Evolutionary conservation across 768 basidiomycete species (phyloP).

Genomic region (Mrakia gelida): DNA sequence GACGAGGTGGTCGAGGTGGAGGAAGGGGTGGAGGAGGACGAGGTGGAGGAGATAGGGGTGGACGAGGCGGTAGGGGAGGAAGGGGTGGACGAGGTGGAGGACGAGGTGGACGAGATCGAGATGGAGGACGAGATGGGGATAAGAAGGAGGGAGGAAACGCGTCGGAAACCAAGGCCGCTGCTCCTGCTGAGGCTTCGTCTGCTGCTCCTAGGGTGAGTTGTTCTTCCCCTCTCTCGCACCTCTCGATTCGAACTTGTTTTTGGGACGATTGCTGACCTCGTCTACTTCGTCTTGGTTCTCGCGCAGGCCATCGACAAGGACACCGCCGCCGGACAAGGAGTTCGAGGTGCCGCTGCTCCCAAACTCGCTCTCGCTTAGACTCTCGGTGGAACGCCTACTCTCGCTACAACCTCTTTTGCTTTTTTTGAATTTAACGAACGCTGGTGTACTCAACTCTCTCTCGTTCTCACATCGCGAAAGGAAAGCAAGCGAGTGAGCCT

Average conservation of each 20-base stretch:
- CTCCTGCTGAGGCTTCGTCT: not conserved
- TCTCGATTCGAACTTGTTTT: too few species aligned
- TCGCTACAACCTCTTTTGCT: too few species aligned
- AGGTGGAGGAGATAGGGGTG: constrained; percentile 19
- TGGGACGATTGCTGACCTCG: too few species aligned
- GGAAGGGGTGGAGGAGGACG: constrained; percentile 36
- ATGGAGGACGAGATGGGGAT: constrained; percentile 35
- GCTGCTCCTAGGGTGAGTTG: not conserved
- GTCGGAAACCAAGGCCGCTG: constrained; percentile 12
- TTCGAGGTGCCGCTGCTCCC: constrained; percentile 21
- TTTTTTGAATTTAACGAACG: too few species aligned
- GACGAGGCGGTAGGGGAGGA: constrained; percentile 35
- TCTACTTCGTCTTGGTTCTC: not conserved
- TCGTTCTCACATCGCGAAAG: too few species aligned
- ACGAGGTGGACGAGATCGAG: constrained; percentile 7
- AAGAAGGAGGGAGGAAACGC: constrained; percentile 9
- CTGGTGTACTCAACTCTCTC: too few species aligned
- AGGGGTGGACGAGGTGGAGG: constrained; percentile 37
- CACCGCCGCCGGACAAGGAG: constrained; percentile 29
- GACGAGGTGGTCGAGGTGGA: constrained; percentile 45
- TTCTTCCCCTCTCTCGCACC: not conserved
- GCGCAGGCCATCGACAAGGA: constrained; percentile 30
- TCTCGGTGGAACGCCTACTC: too few species aligned
- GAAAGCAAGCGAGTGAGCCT: too few species aligned
- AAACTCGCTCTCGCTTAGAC: not conserved